Base-by-base conservation (phyloP, 768 basidiomycete genomes). In the Mycena olivaceomarginata region DNA sequence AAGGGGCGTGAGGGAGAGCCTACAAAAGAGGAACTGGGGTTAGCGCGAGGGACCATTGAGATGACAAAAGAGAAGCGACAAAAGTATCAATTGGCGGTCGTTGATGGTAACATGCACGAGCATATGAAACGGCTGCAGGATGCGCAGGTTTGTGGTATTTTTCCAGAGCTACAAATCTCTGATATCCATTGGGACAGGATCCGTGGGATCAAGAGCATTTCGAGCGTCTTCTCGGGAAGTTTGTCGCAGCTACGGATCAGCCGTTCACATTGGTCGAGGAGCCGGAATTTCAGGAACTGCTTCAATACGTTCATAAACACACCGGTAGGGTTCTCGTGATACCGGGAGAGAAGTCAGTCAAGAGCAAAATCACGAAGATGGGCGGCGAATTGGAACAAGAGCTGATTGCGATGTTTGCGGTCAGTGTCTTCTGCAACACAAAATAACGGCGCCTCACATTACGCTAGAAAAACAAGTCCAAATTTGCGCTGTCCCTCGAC, bases 251-350 rank as follows among this genome's bases (percentile, higher is more conserved):
- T 20, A 25, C 53, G 22, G 77, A 82, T 41, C 78, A 82, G 65
- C 80, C 82, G 48, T 84, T 83, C 53, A 57, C 76, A 8, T 70
- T 76, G 20, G 78, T 82, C 13, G 75, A 80, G 31, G 67, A 62
- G 13, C 78, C 76, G 0, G 76, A 83, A 51, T 83, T 82, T 31
- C 16, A 43, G 12, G 67, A 64, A 1, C 43, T 84, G 4, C 64
- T 83, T 8, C 40, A 62, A 6, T 83, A 79, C 62, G 48, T 77
- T 18, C 79, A 80, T 15, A 48, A 66, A 4, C 51, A 65, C 37
- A 22, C 70, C 31, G n/a, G 59, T 10, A 9, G 64, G 8, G 25
- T 62, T 18, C 70, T 74, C 1, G 31, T 62, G 1, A 76, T 82
- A 12, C 80, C 80, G 7, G 51, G 46, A 15, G 45, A 41, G 7